Base-by-base conservation (phyloP, 192 early-diverging fungal species). In the Obelidium mucronatum region DNA sequence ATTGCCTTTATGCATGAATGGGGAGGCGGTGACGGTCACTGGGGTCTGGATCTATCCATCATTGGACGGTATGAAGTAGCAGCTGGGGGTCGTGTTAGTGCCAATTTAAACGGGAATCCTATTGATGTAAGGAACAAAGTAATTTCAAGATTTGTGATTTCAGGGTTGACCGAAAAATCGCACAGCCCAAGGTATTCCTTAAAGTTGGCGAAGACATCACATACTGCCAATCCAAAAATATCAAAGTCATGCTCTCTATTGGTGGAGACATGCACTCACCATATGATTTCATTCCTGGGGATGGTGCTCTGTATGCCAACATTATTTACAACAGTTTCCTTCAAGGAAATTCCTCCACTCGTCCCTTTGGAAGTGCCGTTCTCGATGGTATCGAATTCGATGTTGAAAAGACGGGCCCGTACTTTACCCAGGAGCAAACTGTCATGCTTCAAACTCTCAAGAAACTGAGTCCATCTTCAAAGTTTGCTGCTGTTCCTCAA, bases 361-460 rank as follows among this genome's bases (percentile, higher is more conserved):
- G 72, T 1, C 72, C 72, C 1, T 74, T 74, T 48, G 72, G 72
- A 31, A 36, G n/a, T 15, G 72, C 37, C 3, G 72, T 74, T 5
- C 60, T 74, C 13, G 72, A 74, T 39, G 72, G 72, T 24, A 54
- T 74, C 28, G 72, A 74, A 54, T 40, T 74, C 4, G 72, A 74
- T 35, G 39, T 74, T 17, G 72, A 74, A 51, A 74, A 74, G 55
- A 74, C 42, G 19, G 72, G 44, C 22, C 13, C 66, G 11, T 6
- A 6, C 13, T 68, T 24, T 30, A 68, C 66, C 13, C 40, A 42
- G 31, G 66, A 68, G 28, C 39, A 48, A 33, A 68, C 51, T 31
- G 5, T 30, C 19, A 13, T 68, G 13, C 8, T 68, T 4, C 40
- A 68, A 33, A 68, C 66, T n/a, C 34, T 68, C 44, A 68, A 68